Evolutionary conservation across 2,329 filamentous ascomycete species (phyloP).

Genomic region (Microcyclospora tardicrescens): DNA sequence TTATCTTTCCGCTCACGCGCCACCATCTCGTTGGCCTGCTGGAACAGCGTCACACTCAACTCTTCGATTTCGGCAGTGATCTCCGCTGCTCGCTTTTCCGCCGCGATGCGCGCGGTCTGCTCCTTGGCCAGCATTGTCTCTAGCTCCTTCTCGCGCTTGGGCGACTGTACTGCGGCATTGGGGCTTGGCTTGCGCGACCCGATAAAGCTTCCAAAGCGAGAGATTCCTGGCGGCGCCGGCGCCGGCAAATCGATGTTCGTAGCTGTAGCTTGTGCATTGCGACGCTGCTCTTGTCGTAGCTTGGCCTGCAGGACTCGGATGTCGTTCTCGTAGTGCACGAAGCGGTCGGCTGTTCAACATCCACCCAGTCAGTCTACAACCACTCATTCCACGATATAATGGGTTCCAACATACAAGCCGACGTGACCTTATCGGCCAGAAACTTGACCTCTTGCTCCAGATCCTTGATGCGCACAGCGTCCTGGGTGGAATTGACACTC

Average conservation of each 20-base stretch:
- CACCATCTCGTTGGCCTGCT: constrained; percentile 81
- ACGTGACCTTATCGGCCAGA: constrained; percentile 58
- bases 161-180: constrained; percentile 15
- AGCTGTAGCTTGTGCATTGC: constrained; percentile 5
- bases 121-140: constrained; percentile 53
- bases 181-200: constrained; percentile 24
- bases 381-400: not conserved
- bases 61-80: constrained; percentile 67
- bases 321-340: constrained; percentile 71
- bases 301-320: constrained; percentile 45
- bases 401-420: constrained; percentile 36
- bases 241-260: constrained; percentile 10
- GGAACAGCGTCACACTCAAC: constrained; percentile 60
- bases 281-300: constrained; percentile 17
- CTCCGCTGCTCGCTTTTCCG: constrained; percentile 53
- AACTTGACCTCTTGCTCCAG: constrained; percentile 57
- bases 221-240: constrained; percentile 19
- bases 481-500: constrained; percentile 37
- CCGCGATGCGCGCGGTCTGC: constrained; percentile 51
- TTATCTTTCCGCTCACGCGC: constrained; percentile 59
- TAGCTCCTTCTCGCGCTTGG: constrained; percentile 34
- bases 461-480: constrained; percentile 37
- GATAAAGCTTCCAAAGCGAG: constrained; percentile 33
- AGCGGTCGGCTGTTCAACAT: constrained; percentile 27
- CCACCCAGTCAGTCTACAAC: not conserved